Evolutionary conservation across 108 stramenopile species (phyloP).

Genomic region (Pseudonitzschia delicatissima): DNA sequence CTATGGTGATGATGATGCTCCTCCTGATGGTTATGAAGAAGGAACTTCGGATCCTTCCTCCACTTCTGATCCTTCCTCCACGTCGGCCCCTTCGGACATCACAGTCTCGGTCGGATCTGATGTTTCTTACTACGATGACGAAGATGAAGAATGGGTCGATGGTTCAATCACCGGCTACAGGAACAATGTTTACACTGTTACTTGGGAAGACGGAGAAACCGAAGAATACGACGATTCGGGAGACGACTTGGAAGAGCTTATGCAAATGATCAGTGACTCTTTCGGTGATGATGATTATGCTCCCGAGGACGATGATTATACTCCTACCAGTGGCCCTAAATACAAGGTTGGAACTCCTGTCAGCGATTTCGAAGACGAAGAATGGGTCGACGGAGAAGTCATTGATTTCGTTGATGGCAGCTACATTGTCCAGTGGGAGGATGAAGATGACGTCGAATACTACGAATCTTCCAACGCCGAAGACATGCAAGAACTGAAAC

Average conservation of each 20-base stretch:
- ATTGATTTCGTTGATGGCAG: background rate
- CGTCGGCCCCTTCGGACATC: background rate
- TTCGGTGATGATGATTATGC: background rate
- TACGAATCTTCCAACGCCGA: conserved; percentile 3
- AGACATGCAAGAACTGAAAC: background rate
- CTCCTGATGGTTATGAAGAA: conserved; percentile 3
- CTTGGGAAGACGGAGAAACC: background rate
- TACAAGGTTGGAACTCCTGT: background rate
- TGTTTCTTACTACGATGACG: background rate
- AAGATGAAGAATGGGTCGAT: conserved; percentile 2
- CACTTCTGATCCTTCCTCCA: background rate
- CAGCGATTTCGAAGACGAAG: background rate
- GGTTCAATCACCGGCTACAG: background rate
- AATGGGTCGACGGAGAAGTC: conserved; percentile 5
- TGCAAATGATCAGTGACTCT: background rate
- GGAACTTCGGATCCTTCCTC: background rate
- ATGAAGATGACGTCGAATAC: conserved; percentile 8
- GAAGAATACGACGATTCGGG: conserved; percentile 1
- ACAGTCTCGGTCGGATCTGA: conserved; percentile 2
- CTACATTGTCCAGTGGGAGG: conserved; percentile 2
- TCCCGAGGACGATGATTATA: background rate
- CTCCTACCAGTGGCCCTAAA: conserved; percentile 1
- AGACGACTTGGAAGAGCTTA: background rate
- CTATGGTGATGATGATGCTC: background rate
- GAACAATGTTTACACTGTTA: background rate